Conservation (phyloP, 2,329 filamentous ascomycete species). For the Lachnellula hyalina region DNA sequence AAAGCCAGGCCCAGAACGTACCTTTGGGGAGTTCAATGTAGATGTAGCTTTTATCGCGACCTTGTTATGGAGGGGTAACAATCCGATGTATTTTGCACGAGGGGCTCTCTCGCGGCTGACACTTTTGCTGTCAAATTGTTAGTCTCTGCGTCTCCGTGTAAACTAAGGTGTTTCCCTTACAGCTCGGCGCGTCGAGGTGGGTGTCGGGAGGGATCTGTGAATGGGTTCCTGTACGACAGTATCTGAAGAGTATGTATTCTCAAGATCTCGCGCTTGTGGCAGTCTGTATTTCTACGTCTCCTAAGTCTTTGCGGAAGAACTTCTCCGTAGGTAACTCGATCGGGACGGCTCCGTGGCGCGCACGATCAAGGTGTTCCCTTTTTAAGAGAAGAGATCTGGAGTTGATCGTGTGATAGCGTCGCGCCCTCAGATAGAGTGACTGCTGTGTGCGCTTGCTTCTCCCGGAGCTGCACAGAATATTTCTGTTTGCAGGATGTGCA, state of each 20-base stretch:
- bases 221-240: neutral
- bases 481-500: constrained; percentile 7
- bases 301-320: neutral
- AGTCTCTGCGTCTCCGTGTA: constrained; percentile 10
- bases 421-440: constrained; percentile 9
- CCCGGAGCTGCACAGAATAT: neutral
- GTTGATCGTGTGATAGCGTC: constrained; percentile 4
- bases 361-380: constrained; percentile 4
- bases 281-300: too few species aligned
- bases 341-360: neutral
- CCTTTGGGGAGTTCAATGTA: constrained; percentile 3
- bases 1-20: constrained; percentile 18
- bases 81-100: too few species aligned
- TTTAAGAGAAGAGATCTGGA: constrained; percentile 3
- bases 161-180: constrained; percentile 1
- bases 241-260: neutral
- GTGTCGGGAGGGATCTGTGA: constrained; percentile 1
- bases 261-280: too few species aligned
- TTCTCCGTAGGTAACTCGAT: constrained; percentile 8
- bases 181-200: neutral
- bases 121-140: constrained; percentile 14
- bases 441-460: constrained; percentile 4
- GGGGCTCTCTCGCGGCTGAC: neutral
- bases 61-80: neutral
- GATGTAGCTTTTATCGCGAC: constrained; percentile 12